phyloP scores from a whole-genome alignment of 208 protist genomes.

The Herpetomonas muscarum region DNA sequence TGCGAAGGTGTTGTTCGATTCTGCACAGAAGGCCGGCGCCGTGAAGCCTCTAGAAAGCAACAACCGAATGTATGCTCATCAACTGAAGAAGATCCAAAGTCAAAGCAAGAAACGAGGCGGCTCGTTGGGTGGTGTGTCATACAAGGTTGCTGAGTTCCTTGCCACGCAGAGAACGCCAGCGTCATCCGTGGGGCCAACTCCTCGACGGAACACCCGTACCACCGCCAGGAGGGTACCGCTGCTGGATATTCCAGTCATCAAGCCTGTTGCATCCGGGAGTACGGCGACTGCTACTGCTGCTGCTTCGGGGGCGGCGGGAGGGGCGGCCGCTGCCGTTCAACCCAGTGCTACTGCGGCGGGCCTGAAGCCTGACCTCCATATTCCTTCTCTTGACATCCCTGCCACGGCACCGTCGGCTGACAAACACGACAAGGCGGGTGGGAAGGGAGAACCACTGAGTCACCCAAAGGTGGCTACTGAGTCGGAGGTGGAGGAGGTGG shows the following conservation, averaged over 20 bases:
- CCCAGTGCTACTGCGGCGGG: no score
- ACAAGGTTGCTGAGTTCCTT: conserved; percentile 83
- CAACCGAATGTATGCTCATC: conserved; percentile 54
- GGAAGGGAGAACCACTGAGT: background rate
- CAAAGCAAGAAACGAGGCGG: conserved; percentile 75
- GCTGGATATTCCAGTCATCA: conserved; percentile 43
- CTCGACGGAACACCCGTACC: background rate
- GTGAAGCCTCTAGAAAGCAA: conserved; percentile 61
- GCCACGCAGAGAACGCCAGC: conserved; percentile 45
- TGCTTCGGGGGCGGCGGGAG: background rate
- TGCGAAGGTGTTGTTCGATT: conserved; percentile 81
- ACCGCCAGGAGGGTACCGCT: conserved; percentile 51
- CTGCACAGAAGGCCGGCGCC: conserved; percentile 72
- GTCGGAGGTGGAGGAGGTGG: background rate
- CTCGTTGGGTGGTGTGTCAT: conserved; percentile 75
- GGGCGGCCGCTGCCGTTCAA: no score
- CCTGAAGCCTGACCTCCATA: conserved; percentile 1
- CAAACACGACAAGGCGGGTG: no score
- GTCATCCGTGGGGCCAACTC: conserved; percentile 4
- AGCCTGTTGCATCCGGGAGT: conserved; percentile 1
- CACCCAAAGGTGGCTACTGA: background rate
- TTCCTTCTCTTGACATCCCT: background rate
- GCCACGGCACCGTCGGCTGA: no score
- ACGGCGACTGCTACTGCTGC: background rate
- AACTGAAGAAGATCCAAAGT: conserved; percentile 74